Evolutionary conservation across 768 basidiomycete genomes (phyloP), one percentile per base, ranked within the genome.

Genomic region (Austroboletus festivus): DNA sequence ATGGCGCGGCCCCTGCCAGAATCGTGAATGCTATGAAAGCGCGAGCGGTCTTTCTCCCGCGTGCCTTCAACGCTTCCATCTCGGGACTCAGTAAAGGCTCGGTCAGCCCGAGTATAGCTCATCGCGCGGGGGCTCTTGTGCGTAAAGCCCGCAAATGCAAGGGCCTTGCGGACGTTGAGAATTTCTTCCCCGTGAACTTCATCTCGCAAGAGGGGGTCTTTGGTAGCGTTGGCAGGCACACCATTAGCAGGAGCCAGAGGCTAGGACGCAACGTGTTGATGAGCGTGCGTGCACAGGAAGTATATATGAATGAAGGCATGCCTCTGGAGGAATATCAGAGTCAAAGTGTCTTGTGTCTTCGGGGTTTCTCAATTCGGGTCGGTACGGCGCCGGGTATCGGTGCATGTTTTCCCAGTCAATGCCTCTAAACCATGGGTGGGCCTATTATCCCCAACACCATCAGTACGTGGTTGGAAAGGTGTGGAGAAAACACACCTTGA

Each of bases 301-400:
- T 34, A 47, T 31, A 54, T 53, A 52, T 63, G 63, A 66, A 59
- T 69, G 43, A 50, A 57, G 12, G 47, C 74, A 62, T 70, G 92
- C 93, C 82, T 94, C 90, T 31, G 87, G 73, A 19, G 90, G 90
- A 60, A 96, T 97, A 67, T 95, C 92, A 45, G 86, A 82, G 68
- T 98, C 94, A 55, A 99, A 97, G 68, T 99, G 94, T 52, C 83
- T 78, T 15, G 95, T 97, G 67, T 98, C 93, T 59, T 86, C 89
- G 22, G 89, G 86, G 54, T 81, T 74, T 24, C 64, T 72, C 50
- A 99, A 79, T 53, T 93, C 84, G 24, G 95, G 96, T 51, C 80
- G 82, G 75, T 94, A 98, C 15, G 94, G 94, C 11, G 94, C 89
- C 46, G 80, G 76, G 62, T 84, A 84, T 43, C 77, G 77, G 67